phyloP scores from a whole-genome alignment of 257 asterid genomes.

The Scutellaria barbata region DNA sequence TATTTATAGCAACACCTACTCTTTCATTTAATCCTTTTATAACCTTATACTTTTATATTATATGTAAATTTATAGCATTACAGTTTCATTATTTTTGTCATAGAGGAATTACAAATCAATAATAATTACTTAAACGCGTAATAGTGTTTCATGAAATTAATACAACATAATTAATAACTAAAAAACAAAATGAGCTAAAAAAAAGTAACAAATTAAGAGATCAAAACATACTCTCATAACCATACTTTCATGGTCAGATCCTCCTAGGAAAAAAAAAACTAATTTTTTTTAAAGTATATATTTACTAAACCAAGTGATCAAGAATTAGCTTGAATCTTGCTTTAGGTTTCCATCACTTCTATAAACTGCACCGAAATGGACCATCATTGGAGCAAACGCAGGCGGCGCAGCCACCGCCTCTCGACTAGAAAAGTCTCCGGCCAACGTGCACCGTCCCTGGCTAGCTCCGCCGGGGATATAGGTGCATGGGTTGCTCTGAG shows the following conservation, averaged over 20 bases:
- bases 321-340: conserved; percentile 17
- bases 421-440: conserved; percentile 25
- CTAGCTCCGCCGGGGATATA: conserved; percentile 45
- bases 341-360: background rate
- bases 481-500: conserved; percentile 55
- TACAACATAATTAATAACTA: background rate
- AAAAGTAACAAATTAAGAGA: background rate
- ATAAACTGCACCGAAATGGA: conserved; percentile 1
- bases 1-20: no score
- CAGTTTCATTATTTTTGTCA: no score
- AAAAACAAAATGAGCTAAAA: background rate
- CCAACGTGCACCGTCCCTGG: conserved; percentile 54
- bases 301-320: background rate
- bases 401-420: background rate
- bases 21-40: no score
- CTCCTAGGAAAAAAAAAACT: background rate
- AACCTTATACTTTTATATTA: no score
- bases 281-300: background rate
- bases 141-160: background rate
- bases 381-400: conserved; percentile 11
- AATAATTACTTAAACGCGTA: no score
- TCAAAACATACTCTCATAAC: no score
- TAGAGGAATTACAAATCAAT: no score
- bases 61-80: no score
- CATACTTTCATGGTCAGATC: background rate